phyloP scores from a whole-genome alignment of 805 yeast species.

The Starmera dryadoides region DNA sequence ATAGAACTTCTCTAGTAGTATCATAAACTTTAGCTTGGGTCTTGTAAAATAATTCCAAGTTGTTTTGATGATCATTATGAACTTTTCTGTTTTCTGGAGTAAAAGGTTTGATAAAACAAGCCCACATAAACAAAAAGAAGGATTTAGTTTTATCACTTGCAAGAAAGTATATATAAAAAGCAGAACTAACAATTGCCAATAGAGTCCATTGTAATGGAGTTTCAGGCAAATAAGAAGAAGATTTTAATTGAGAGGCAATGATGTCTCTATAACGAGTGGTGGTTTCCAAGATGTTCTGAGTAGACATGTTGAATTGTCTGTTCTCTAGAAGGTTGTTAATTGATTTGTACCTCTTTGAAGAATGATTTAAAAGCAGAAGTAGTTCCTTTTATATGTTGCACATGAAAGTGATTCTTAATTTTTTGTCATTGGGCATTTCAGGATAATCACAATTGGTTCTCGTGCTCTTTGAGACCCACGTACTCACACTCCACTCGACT shows the following conservation, averaged over 20 bases:
- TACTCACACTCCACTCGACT: no score
- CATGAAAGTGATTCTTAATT: no score
- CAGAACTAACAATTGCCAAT: background rate
- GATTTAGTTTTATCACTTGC: constrained; percentile 15
- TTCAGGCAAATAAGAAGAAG: background rate
- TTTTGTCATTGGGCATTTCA: no score
- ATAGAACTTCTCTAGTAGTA: constrained; percentile 54
- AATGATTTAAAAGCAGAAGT: no score
- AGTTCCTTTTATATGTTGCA: no score
- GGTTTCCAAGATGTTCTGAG: background rate
- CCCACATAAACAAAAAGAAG: constrained; percentile 22
- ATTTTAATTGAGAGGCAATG: background rate
- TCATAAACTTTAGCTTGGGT: constrained; percentile 77
- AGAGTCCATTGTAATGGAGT: background rate
- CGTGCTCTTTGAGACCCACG: no score
- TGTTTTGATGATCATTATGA: constrained; percentile 22
- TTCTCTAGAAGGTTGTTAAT: no score
- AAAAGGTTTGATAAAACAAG: constrained; percentile 27
- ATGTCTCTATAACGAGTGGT: background rate
- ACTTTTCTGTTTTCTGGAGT: constrained; percentile 16
- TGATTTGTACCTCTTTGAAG: no score
- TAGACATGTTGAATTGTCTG: background rate
- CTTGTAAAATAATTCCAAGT: constrained; percentile 58
- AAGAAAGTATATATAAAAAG: constrained; percentile 1
- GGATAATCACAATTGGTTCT: no score